Evolutionary conservation across 2,329 filamentous ascomycete species (phyloP).

Genomic region (Fusarium sp.): DNA sequence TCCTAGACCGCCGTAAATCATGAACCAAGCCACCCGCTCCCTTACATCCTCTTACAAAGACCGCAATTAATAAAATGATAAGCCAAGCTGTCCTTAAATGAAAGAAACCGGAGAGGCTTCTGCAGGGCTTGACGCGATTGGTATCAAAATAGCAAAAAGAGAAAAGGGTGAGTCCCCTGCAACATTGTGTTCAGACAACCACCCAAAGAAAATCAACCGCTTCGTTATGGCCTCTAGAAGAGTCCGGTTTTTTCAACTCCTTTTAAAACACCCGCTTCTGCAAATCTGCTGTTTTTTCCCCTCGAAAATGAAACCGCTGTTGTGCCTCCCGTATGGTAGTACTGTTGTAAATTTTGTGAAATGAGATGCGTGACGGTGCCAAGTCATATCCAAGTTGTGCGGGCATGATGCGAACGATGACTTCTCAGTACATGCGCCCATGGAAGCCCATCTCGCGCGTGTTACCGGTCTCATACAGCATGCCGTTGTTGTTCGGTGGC

Average conservation of each 20-base stretch:
- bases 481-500: constrained; percentile 37
- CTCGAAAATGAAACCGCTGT: constrained; percentile 29
- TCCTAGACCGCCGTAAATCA: constrained; percentile 17
- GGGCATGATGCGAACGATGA: not conserved
- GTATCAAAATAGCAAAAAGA: constrained; percentile 31
- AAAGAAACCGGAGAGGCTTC: constrained; percentile 5
- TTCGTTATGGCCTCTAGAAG: constrained; percentile 7
- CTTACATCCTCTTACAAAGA: constrained; percentile 26
- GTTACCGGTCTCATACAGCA: constrained; percentile 57
- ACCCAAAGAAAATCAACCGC: constrained; percentile 29
- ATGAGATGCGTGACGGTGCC: constrained; percentile 4
- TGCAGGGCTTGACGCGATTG: constrained; percentile 19
- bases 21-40: constrained; percentile 29
- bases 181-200: constrained; percentile 37
- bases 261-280: constrained; percentile 23
- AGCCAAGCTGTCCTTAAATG: constrained; percentile 17
- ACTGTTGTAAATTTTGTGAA: constrained; percentile 24
- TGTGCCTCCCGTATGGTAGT: constrained; percentile 33
- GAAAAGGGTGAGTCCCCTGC: constrained; percentile 27
- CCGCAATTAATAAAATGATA: constrained; percentile 29
- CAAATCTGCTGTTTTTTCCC: constrained; percentile 19
- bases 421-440: constrained; percentile 54
- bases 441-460: constrained; percentile 52
- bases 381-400: constrained; percentile 7
- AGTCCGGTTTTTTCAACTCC: constrained; percentile 27